These are phyloP conservation scores for Dioscorea alata DNA, from an alignment of 106 monocot species.

Conservation along the genomic window DNA sequence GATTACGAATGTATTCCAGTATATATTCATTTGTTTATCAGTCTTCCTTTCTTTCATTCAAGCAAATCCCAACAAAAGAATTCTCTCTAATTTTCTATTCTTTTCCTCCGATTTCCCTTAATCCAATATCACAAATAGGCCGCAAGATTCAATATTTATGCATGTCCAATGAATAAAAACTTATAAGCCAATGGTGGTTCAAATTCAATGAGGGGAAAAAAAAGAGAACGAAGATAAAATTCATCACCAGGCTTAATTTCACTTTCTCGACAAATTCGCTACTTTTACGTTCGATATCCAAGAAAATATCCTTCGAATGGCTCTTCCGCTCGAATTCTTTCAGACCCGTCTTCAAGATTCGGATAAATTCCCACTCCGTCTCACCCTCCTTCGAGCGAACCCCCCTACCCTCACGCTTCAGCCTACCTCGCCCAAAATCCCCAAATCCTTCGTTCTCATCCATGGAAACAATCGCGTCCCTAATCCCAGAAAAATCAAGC, in stretches of 20 bases:
- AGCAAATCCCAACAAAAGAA: too few species aligned
- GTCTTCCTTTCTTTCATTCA: too few species aligned
- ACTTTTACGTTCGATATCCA: slow-evolving; percentile 27
- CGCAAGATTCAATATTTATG: too few species aligned
- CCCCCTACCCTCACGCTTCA: slow-evolving; percentile 5
- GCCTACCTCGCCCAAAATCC: slow-evolving; percentile 23
- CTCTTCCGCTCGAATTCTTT: slow-evolving; percentile 85
- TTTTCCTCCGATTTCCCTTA: too few species aligned
- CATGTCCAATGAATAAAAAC: too few species aligned
- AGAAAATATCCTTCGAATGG: slow-evolving; percentile 57
- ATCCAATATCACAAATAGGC: too few species aligned
- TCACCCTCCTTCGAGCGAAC: slow-evolving; percentile 25
- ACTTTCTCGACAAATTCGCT: slow-evolving; percentile 49
- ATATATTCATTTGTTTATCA: too few species aligned
- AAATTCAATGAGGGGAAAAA: too few species aligned
- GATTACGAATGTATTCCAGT: too few species aligned
- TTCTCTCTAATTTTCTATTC: too few species aligned
- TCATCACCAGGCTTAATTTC: slow-evolving; percentile 66
- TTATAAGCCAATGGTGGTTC: too few species aligned
- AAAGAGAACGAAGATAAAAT: neutral
- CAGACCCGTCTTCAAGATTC: slow-evolving; percentile 51
- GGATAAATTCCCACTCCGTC: slow-evolving; percentile 68
- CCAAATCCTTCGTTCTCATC: slow-evolving; percentile 12
- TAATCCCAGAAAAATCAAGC: slow-evolving; percentile 43
- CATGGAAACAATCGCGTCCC: slow-evolving; percentile 40